Conservation (phyloP, 2,329 filamentous ascomycete genomes). For the Sporothrix sp. region DNA sequence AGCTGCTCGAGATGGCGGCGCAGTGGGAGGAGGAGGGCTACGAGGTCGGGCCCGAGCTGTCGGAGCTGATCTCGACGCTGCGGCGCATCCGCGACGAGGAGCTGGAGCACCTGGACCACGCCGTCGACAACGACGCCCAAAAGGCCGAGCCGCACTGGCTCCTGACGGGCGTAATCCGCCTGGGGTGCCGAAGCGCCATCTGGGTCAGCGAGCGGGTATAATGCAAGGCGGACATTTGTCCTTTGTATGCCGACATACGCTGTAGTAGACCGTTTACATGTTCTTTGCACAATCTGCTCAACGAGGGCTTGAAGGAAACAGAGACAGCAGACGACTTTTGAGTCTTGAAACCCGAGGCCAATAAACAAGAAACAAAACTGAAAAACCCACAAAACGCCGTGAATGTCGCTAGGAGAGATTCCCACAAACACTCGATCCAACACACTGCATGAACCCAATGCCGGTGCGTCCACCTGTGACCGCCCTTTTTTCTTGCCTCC, state of each 20-base stretch:
- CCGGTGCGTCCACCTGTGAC: not conserved
- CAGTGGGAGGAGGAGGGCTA: slow-evolving; percentile 70
- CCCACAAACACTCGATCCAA: slow-evolving; percentile 15
- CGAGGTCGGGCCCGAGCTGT: slow-evolving; percentile 69
- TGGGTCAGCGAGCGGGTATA: slow-evolving; percentile 68
- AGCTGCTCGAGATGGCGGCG: slow-evolving; percentile 69
- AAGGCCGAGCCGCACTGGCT: slow-evolving; percentile 84
- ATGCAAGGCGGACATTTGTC: not conserved
- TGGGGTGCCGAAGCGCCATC: slow-evolving; percentile 87
- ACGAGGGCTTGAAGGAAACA: too few relatives aligned
- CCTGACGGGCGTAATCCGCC: slow-evolving; percentile 74
- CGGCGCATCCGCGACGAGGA: slow-evolving; percentile 88
- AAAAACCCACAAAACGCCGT: slow-evolving; percentile 11
- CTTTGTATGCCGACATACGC: not conserved
- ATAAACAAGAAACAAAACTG: not conserved
- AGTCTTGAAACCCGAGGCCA: slow-evolving; percentile 7
- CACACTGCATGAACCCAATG: slow-evolving; percentile 8
- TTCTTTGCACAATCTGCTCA: too few relatives aligned
- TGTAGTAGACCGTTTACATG: not conserved
- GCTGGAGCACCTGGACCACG: slow-evolving; percentile 91
- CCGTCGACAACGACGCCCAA: slow-evolving; percentile 85
- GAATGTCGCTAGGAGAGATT: slow-evolving; percentile 10
- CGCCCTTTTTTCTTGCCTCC: not conserved
- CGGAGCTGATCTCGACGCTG: slow-evolving; percentile 60
- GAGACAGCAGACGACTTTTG: slow-evolving; percentile 4